Conservation (phyloP, 2,329 filamentous ascomycete species). For the Didymella lethalis region DNA sequence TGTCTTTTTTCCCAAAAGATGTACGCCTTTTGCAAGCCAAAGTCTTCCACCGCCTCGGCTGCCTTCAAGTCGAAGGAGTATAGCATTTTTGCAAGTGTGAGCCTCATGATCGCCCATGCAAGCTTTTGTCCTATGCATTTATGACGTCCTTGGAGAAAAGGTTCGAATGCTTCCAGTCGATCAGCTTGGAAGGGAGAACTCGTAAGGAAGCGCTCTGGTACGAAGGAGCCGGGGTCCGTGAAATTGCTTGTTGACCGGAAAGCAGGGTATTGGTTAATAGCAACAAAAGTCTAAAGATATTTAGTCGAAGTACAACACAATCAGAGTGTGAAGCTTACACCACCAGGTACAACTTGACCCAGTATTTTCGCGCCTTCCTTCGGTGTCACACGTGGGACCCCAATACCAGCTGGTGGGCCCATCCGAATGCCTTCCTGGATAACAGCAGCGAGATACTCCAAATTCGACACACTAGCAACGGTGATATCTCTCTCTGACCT, state of each 20-base stretch:
- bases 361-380: neutral
- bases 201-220: slow-evolving; percentile 46
- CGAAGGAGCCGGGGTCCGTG: slow-evolving; percentile 34
- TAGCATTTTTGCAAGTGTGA: slow-evolving; percentile 48
- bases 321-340: neutral
- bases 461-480: neutral
- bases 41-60: neutral
- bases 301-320: neutral
- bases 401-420: neutral
- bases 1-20: neutral
- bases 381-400: neutral
- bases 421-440: neutral
- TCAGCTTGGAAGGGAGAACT: slow-evolving; percentile 19
- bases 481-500: neutral
- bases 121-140: slow-evolving; percentile 16
- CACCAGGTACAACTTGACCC: neutral
- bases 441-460: neutral
- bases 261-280: neutral
- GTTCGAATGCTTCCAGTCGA: slow-evolving; percentile 28
- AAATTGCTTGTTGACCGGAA: slow-evolving; percentile 30
- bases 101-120: slow-evolving; percentile 43
- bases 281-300: neutral
- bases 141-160: slow-evolving; percentile 24
- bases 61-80: neutral
- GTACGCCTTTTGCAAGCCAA: neutral